A percentile compares a stretch with the other conserved stretches of the same genome.
These are phyloP conservation scores for Erigeron philadelphicus DNA, from an alignment of 140 eudicot genomes.

Conservation along the genomic window DNA sequence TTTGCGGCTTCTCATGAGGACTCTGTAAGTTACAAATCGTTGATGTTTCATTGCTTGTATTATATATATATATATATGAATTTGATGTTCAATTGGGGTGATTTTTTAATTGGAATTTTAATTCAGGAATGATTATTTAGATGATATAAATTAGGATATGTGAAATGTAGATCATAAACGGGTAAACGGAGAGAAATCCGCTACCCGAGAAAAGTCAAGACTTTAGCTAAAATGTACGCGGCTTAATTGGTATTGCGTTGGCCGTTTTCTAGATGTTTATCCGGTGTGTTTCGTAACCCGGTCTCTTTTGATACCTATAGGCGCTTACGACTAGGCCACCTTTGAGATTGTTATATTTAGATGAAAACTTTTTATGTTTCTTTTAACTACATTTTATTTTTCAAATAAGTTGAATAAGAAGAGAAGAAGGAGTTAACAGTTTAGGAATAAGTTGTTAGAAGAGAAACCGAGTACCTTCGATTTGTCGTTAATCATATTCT, in stretches of 20 bases:
- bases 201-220: not conserved
- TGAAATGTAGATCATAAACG: not conserved
- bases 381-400: not conserved
- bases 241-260: too few relatives aligned
- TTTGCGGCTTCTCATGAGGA: conserved; percentile 63
- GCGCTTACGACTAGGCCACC: not conserved
- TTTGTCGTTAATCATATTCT: not conserved
- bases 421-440: not conserved
- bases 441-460: not conserved
- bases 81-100: not conserved
- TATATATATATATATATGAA: not conserved
- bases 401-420: not conserved
- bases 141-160: not conserved
- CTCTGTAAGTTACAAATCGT: conserved; percentile 37
- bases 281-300: too few relatives aligned
- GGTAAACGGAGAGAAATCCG: not conserved
- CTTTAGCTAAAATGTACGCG: too few relatives aligned
- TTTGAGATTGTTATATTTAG: not conserved
- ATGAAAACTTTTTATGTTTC: not conserved
- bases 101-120: not conserved
- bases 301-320: not conserved
- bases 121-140: not conserved
- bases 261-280: not conserved
- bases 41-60: not conserved
- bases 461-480: not conserved